These are phyloP conservation scores for Clausena lansium DNA, from an alignment of 345 rosid genomes.

Conservation along the genomic window DNA sequence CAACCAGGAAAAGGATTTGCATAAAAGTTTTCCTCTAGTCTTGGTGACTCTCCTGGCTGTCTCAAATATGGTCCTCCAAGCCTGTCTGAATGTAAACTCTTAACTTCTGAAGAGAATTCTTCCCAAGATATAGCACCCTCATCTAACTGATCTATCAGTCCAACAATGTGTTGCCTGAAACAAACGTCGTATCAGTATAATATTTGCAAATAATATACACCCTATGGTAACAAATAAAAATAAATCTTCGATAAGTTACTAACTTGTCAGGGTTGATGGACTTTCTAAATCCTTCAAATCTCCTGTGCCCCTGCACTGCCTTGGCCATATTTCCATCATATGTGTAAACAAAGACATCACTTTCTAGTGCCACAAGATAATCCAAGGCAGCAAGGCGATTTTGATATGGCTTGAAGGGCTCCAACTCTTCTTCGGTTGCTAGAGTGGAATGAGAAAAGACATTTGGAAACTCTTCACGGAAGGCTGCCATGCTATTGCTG, in stretches of 20 bases:
- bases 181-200: background rate
- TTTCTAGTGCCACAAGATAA: slow-evolving; percentile 83
- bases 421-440: slow-evolving; percentile 79
- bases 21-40: slow-evolving; percentile 86
- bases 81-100: slow-evolving; percentile 59
- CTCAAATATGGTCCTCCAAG: slow-evolving; percentile 73
- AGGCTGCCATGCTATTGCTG: slow-evolving; percentile 70
- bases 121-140: slow-evolving; percentile 62
- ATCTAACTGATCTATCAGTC: slow-evolving; percentile 69
- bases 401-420: slow-evolving; percentile 67
- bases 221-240: background rate
- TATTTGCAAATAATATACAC: background rate
- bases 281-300: slow-evolving; percentile 80
- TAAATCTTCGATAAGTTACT: background rate
- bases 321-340: slow-evolving; percentile 98
- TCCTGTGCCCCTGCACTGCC: slow-evolving; percentile 93
- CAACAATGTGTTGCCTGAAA: slow-evolving; percentile 68
- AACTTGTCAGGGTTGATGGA: slow-evolving; percentile 89
- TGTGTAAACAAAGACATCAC: slow-evolving; percentile 89
- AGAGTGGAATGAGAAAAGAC: slow-evolving; percentile 76
- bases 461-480: slow-evolving; percentile 76
- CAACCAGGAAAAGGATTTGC: slow-evolving; percentile 94
- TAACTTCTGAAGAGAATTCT: slow-evolving; percentile 68
- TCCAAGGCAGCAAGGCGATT: slow-evolving; percentile 95
- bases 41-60: slow-evolving; percentile 58